phyloP scores from a whole-genome alignment of 306 rosid species.

The Citrullus mucosospermus region DNA sequence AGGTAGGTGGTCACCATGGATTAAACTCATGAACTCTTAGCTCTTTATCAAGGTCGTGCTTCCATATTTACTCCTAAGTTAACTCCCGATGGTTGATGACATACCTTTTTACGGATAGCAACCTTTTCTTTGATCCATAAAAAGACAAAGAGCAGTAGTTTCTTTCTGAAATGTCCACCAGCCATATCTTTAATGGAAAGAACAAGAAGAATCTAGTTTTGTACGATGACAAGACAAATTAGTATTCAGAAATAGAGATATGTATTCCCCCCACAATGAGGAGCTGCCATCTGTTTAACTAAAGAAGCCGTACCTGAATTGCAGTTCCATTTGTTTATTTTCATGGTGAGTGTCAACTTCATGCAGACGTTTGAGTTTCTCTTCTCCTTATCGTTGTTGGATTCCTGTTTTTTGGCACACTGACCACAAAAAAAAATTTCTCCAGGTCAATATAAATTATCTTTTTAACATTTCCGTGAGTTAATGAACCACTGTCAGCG shows the following conservation, averaged over 20 bases:
- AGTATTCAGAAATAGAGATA: background rate
- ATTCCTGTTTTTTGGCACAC: background rate
- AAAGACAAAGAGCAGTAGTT: background rate
- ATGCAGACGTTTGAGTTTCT: background rate
- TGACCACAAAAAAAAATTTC: background rate
- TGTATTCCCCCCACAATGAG: background rate
- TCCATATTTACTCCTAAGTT: too few species aligned
- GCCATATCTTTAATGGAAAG: background rate
- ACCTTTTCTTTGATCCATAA: background rate
- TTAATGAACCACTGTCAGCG: background rate
- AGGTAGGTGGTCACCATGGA: too few species aligned
- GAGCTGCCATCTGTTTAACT: conserved; percentile 4
- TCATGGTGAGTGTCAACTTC: background rate
- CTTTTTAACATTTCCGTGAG: background rate
- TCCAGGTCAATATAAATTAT: background rate
- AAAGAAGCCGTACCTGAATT: conserved; percentile 5
- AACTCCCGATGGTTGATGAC: background rate
- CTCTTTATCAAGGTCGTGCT: too few species aligned
- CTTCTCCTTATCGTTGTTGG: background rate
- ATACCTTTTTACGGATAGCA: background rate
- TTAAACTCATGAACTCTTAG: too few species aligned
- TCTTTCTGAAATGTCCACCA: conserved; percentile 1
- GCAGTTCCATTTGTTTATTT: background rate
- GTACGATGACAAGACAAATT: background rate
- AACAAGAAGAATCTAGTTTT: background rate